Evolutionary conservation across 495 filamentous ascomycete species (phyloP).

Genomic region (Penicillium pulvis): DNA sequence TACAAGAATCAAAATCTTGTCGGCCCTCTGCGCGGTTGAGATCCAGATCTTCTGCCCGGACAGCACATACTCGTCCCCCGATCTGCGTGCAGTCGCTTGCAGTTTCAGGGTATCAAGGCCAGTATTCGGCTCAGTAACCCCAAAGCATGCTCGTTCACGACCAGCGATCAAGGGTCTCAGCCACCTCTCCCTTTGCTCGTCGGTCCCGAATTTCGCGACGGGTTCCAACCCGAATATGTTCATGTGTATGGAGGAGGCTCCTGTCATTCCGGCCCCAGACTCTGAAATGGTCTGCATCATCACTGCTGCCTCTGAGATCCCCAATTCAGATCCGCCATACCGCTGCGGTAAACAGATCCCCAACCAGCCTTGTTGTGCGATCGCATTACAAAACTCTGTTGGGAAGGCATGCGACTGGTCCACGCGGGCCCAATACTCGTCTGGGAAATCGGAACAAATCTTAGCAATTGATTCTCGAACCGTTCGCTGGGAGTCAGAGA

Average conservation of each 20-base stretch:
- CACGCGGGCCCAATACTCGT: slow-evolving; percentile 57
- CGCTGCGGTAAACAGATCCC: slow-evolving; percentile 72
- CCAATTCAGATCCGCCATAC: slow-evolving; percentile 62
- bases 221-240: slow-evolving; percentile 78
- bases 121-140: slow-evolving; percentile 64
- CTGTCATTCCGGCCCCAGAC: slow-evolving; percentile 73
- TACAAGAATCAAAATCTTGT: slow-evolving; percentile 74
- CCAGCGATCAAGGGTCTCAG: slow-evolving; percentile 62
- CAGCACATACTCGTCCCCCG: slow-evolving; percentile 54
- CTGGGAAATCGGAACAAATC: slow-evolving; percentile 63
- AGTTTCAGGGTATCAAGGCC: slow-evolving; percentile 72
- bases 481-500: slow-evolving; percentile 51
- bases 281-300: slow-evolving; percentile 82
- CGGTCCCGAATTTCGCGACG: slow-evolving; percentile 65
- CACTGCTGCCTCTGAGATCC: slow-evolving; percentile 75
- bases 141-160: slow-evolving; percentile 65
- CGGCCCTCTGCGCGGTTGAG: slow-evolving; percentile 70
- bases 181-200: slow-evolving; percentile 58
- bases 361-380: slow-evolving; percentile 74
- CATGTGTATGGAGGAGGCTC: slow-evolving; percentile 73
- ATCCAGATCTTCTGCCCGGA: slow-evolving; percentile 83
- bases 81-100: slow-evolving; percentile 55
- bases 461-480: slow-evolving; percentile 68
- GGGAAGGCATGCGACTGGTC: slow-evolving; percentile 19
- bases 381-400: slow-evolving; percentile 62